Conservation (phyloP, 805 yeast species). For the Cyberlindnera meyerae region DNA sequence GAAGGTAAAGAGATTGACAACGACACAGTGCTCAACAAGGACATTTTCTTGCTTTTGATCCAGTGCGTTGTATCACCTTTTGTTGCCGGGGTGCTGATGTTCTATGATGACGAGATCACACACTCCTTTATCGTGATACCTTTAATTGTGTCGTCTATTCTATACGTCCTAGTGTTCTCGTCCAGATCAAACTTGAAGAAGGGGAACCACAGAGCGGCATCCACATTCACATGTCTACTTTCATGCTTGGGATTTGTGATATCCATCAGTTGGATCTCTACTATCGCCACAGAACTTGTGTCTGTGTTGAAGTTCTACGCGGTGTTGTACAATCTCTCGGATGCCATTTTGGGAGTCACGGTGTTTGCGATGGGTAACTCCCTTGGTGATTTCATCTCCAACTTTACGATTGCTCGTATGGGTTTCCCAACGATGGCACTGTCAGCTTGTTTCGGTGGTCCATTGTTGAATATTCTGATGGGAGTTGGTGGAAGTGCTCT, state of each 20-base stretch:
- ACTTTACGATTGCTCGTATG: constrained; percentile 73
- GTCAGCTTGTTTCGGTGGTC: constrained; percentile 95
- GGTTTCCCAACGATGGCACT: constrained; percentile 91
- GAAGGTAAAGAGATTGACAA: constrained; percentile 22
- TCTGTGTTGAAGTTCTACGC: constrained; percentile 60
- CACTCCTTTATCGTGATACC: constrained; percentile 4
- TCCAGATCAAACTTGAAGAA: background rate
- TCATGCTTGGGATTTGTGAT: constrained; percentile 59
- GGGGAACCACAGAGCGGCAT: background rate
- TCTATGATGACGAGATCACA: constrained; percentile 10
- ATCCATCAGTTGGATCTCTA: constrained; percentile 69
- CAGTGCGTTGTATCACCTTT: constrained; percentile 32
- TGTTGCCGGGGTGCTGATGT: constrained; percentile 10
- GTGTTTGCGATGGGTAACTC: constrained; percentile 94
- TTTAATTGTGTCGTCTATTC: constrained; percentile 4
- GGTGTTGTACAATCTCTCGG: constrained; percentile 55
- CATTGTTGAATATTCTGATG: constrained; percentile 67
- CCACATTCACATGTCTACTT: constrained; percentile 1
- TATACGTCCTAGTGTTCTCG: constrained; percentile 1
- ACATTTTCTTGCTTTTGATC: constrained; percentile 22
- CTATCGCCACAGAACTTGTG: constrained; percentile 44
- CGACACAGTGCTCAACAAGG: constrained; percentile 18
- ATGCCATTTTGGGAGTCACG: constrained; percentile 82
- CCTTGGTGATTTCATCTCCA: constrained; percentile 82
- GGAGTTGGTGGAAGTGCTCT: constrained; percentile 78